Evolutionary conservation across 2,329 filamentous ascomycete genomes (phyloP).

Genomic region (Alternaria incomplexa): DNA sequence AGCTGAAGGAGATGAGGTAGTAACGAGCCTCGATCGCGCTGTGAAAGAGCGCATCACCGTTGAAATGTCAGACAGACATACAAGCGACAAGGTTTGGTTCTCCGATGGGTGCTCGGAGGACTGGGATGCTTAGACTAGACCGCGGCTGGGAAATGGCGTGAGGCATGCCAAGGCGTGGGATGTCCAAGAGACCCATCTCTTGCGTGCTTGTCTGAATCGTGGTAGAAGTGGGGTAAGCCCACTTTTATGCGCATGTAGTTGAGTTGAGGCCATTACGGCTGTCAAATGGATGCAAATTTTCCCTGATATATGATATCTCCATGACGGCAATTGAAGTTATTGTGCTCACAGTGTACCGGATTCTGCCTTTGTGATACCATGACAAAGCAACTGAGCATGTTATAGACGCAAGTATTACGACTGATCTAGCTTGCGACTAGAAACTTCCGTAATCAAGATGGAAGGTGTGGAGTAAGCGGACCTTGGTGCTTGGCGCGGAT

Average conservation of each 20-base stretch:
- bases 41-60: background rate
- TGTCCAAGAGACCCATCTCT: background rate
- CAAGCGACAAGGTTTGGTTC: background rate
- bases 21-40: background rate
- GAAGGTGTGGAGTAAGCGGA: constrained; percentile 3
- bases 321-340: background rate
- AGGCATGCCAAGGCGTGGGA: constrained; percentile 6
- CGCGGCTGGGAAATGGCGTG: background rate
- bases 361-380: background rate
- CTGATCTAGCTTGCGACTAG: background rate
- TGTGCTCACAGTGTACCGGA: background rate
- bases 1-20: background rate
- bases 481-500: background rate
- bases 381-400: background rate
- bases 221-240: background rate
- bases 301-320: background rate
- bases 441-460: constrained; percentile 5
- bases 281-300: background rate
- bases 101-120: background rate
- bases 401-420: background rate
- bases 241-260: background rate
- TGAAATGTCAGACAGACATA: background rate
- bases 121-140: background rate
- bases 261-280: background rate
- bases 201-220: constrained; percentile 1